Conservation (phyloP, 2,329 filamentous ascomycete species). For the Acrodontium crateriforme region DNA sequence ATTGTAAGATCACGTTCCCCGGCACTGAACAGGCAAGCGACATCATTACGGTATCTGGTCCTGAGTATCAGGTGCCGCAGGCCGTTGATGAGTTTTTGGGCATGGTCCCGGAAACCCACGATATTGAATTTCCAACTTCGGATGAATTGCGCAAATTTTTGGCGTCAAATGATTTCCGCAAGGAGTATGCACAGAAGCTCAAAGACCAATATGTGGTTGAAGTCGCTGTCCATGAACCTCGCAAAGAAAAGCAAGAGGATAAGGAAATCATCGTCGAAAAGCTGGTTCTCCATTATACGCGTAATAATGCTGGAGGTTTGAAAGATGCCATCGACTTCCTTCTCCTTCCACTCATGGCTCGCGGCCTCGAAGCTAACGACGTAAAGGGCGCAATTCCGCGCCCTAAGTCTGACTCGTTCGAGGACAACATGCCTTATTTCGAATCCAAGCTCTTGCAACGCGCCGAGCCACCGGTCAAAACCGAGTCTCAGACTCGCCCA, state of each 20-base stretch:
- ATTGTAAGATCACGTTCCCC: slow-evolving; percentile 97
- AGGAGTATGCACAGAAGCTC: slow-evolving; percentile 69
- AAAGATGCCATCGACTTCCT: slow-evolving; percentile 94
- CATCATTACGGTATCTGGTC: slow-evolving; percentile 86
- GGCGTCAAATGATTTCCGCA: slow-evolving; percentile 64
- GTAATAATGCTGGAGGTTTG: slow-evolving; percentile 90
- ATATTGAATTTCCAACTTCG: slow-evolving; percentile 69
- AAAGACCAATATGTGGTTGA: slow-evolving; percentile 88
- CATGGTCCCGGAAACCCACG: slow-evolving; percentile 95
- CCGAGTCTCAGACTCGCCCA: slow-evolving; percentile 78
- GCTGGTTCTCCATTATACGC: slow-evolving; percentile 55
- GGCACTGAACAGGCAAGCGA: slow-evolving; percentile 96
- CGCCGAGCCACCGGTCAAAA: slow-evolving; percentile 61
- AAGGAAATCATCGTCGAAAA: slow-evolving; percentile 30
- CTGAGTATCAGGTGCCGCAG: slow-evolving; percentile 95
- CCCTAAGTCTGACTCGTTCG: slow-evolving; percentile 97
- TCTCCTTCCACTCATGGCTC: slow-evolving; percentile 69
- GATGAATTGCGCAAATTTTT: slow-evolving; percentile 68
- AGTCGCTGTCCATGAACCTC: slow-evolving; percentile 50
- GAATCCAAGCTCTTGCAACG: slow-evolving; percentile 93
- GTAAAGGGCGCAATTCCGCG: slow-evolving; percentile 91
- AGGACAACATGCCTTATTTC: slow-evolving; percentile 92
- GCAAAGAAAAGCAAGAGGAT: slow-evolving; percentile 28
- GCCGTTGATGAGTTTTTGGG: slow-evolving; percentile 93
- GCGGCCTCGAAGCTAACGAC: slow-evolving; percentile 74